Conservation (phyloP, 2,329 filamentous ascomycete genomes). For the Ceratocystiopsis minuta region DNA sequence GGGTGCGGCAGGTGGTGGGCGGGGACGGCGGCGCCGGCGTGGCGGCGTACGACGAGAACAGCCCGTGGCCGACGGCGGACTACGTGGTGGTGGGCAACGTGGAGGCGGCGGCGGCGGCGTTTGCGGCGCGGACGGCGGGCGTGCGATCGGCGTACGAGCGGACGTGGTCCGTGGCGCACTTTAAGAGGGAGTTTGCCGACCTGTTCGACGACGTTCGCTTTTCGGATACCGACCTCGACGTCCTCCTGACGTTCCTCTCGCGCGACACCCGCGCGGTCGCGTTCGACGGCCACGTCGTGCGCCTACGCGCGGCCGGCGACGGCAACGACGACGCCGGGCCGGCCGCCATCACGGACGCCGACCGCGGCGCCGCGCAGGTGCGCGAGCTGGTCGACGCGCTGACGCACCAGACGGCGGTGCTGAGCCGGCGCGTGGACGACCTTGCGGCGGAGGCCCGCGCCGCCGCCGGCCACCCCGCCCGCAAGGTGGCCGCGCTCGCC, state of each 20-base stretch:
- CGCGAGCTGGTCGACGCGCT: conserved; percentile 63
- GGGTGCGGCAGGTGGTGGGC: conserved; percentile 39
- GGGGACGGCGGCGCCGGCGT: conserved; percentile 5
- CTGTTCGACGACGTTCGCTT: conserved; percentile 30
- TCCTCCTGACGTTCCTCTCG: conserved; percentile 51
- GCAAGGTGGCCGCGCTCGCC: conserved; percentile 56
- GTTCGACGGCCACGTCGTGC: conserved; percentile 52
- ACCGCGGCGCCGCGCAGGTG: conserved; percentile 66
- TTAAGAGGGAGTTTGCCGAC: conserved; percentile 36
- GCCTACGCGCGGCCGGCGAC: conserved; percentile 39
- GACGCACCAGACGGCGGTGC: conserved; percentile 48
- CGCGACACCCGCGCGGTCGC: conserved; percentile 43
- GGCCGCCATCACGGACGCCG: conserved; percentile 55
- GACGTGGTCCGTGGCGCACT: conserved; percentile 48
- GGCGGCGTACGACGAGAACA: background rate
- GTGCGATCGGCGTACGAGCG: conserved; percentile 40
- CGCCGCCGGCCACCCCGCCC: conserved; percentile 41
- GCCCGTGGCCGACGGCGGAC: conserved; percentile 8
- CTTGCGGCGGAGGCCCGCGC: conserved; percentile 47
- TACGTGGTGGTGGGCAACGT: conserved; percentile 49
- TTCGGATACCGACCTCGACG: conserved; percentile 46
- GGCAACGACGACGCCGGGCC: conserved; percentile 31
- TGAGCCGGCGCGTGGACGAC: conserved; percentile 48
- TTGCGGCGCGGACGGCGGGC: conserved; percentile 26
- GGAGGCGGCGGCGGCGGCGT: conserved; percentile 37